These are phyloP conservation scores for Torulaspora microellipsoides DNA, from an alignment of 805 yeast species.

Conservation along the genomic window DNA sequence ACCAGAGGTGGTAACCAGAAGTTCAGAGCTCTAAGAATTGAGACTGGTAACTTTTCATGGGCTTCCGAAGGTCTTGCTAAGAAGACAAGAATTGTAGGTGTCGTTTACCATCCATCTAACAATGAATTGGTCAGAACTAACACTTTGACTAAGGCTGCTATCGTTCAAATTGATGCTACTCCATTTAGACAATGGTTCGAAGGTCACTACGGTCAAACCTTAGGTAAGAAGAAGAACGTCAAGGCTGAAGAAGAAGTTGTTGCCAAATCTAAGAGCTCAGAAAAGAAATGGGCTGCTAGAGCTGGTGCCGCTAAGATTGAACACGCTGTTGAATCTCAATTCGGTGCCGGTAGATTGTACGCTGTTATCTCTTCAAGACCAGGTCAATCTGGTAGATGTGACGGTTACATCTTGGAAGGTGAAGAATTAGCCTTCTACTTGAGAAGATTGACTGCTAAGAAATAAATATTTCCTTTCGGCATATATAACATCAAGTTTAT, in stretches of 20 bases:
- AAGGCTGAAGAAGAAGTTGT: slow-evolving; percentile 52
- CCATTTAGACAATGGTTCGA: slow-evolving; percentile 99
- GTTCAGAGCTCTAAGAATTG: slow-evolving; percentile 99
- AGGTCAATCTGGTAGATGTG: slow-evolving; percentile 99
- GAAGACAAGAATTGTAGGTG: slow-evolving; percentile 98
- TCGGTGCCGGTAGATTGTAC: slow-evolving; percentile 98
- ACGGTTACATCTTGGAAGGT: slow-evolving; percentile 99
- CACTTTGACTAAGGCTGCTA: slow-evolving; percentile 98
- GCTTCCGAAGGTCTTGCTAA: slow-evolving; percentile 97
- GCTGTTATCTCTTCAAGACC: slow-evolving; percentile 99
- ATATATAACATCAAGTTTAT: slow-evolving; percentile 19
- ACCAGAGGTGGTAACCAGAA: slow-evolving; percentile 99
- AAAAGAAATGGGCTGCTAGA: slow-evolving; percentile 93
- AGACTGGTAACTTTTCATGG: slow-evolving; percentile 99
- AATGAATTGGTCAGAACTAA: slow-evolving; percentile 99
- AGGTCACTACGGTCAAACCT: slow-evolving; percentile 91
- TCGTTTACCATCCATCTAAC: slow-evolving; percentile 99
- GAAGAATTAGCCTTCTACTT: slow-evolving; percentile 99
- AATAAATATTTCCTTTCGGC: slow-evolving; percentile 44
- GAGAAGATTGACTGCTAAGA: slow-evolving; percentile 99
- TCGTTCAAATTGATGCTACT: slow-evolving; percentile 99
- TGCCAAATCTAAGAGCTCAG: slow-evolving; percentile 70
- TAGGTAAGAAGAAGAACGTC: slow-evolving; percentile 76
- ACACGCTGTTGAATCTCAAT: slow-evolving; percentile 89
- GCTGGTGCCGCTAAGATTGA: slow-evolving; percentile 80